These are phyloP conservation scores for Colletotrichum shisoi DNA, from an alignment of 2,329 filamentous ascomycete genomes.

Conservation along the genomic window DNA sequence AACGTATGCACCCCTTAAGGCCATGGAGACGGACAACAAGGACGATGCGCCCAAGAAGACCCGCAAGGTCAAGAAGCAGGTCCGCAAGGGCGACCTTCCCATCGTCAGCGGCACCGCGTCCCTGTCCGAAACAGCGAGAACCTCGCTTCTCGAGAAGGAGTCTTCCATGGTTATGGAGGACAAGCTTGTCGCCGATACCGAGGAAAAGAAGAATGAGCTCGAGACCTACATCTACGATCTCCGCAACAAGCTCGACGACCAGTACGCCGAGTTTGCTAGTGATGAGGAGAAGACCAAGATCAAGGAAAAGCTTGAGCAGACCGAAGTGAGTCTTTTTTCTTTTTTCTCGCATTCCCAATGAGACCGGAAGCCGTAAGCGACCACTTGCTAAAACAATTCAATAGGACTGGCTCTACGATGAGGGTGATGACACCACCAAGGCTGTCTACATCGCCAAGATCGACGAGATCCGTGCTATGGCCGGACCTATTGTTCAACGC, in stretches of 20 bases:
- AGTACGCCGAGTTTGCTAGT: slow-evolving; percentile 85
- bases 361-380: background rate
- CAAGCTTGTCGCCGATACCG: slow-evolving; percentile 96
- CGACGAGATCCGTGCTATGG: slow-evolving; percentile 90
- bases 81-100: slow-evolving; percentile 94
- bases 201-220: slow-evolving; percentile 99
- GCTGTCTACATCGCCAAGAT: slow-evolving; percentile 93
- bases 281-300: slow-evolving; percentile 93
- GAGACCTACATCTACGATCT: slow-evolving; percentile 98
- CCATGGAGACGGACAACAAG: slow-evolving; percentile 84
- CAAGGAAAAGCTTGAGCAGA: slow-evolving; percentile 79
- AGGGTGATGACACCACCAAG: slow-evolving; percentile 94
- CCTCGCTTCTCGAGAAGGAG: slow-evolving; percentile 80
- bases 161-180: slow-evolving; percentile 94
- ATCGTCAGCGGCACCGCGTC: slow-evolving; percentile 84
- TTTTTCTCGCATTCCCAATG: no score
- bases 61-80: slow-evolving; percentile 98
- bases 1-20: slow-evolving; percentile 56
- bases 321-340: slow-evolving; percentile 73
- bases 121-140: slow-evolving; percentile 73
- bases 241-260: slow-evolving; percentile 91
- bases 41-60: slow-evolving; percentile 80
- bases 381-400: slow-evolving; percentile 42
- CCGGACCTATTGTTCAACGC: slow-evolving; percentile 90
- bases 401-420: slow-evolving; percentile 98